phyloP scores from a whole-genome alignment of 2,329 filamentous ascomycete species.

The Seiridium unicorne region DNA sequence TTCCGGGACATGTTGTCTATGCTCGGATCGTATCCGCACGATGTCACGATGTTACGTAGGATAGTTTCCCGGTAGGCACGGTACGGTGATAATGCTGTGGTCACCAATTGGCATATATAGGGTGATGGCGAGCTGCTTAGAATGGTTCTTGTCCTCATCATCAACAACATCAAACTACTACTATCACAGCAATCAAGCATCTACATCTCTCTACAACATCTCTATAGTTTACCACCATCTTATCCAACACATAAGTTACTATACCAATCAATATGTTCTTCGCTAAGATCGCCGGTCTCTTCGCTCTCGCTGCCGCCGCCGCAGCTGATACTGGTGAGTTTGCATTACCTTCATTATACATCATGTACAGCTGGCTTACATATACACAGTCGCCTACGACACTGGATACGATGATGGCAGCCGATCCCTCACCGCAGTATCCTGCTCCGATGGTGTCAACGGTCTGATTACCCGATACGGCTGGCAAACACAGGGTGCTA shows the following conservation, averaged over 20 bases:
- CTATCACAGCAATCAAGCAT: neutral
- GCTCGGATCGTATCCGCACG: neutral
- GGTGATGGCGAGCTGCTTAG: neutral
- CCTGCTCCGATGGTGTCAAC: slow-evolving; percentile 68
- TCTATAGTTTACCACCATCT: neutral
- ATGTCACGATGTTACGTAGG: slow-evolving; percentile 9
- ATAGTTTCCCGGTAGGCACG: neutral
- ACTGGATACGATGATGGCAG: slow-evolving; percentile 62
- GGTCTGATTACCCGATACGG: slow-evolving; percentile 63
- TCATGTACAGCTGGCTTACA: slow-evolving; percentile 12
- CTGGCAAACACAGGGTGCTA: slow-evolving; percentile 53
- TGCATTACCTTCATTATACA: neutral
- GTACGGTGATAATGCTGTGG: neutral
- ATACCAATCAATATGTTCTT: slow-evolving; percentile 26
- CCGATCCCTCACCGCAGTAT: slow-evolving; percentile 54
- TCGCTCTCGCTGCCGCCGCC: slow-evolving; percentile 24
- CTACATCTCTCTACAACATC: neutral
- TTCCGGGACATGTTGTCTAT: neutral
- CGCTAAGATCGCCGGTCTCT: slow-evolving; percentile 21
- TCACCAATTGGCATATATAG: neutral
- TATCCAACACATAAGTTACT: neutral
- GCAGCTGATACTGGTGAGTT: slow-evolving; percentile 23
- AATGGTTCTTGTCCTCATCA: neutral
- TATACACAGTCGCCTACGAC: slow-evolving; percentile 66
- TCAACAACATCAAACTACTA: neutral